Evolutionary conservation across 345 rosid species (phyloP).

Genomic region (Punica granatum): DNA sequence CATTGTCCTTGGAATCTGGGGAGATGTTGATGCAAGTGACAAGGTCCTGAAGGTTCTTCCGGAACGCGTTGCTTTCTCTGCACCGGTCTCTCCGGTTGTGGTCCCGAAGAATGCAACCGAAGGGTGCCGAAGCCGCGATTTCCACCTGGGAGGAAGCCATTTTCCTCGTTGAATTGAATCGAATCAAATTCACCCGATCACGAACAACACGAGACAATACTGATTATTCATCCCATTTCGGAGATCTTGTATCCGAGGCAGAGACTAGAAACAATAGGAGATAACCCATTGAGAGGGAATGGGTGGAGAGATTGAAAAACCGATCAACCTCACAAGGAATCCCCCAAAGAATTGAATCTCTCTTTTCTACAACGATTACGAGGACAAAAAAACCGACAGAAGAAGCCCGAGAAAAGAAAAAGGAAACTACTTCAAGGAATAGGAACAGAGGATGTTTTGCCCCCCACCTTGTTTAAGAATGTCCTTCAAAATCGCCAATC

Average conservation of each 20-base stretch:
- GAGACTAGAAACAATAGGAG: neutral
- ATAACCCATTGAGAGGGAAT: neutral
- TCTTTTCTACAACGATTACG: neutral
- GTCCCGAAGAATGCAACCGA: constrained; percentile 1
- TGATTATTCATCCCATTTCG: neutral
- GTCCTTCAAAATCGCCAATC: neutral
- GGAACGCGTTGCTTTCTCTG: neutral
- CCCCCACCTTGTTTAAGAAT: neutral
- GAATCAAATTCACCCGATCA: neutral
- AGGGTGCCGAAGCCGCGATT: neutral
- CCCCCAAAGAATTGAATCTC: neutral
- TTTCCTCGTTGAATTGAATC: neutral
- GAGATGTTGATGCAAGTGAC: constrained; percentile 2
- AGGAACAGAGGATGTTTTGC: neutral
- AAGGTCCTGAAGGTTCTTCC: constrained; percentile 1
- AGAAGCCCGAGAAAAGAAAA: neutral
- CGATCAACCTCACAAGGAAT: neutral
- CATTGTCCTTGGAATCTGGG: neutral
- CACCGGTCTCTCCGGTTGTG: neutral
- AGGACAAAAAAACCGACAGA: neutral
- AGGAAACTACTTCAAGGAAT: neutral
- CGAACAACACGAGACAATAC: neutral
- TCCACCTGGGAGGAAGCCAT: constrained; percentile 11
- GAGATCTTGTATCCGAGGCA: neutral
- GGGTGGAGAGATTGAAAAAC: neutral